Conservation (phyloP, 176 grass and related monocot species). For the Urochloa ruziziensis region DNA sequence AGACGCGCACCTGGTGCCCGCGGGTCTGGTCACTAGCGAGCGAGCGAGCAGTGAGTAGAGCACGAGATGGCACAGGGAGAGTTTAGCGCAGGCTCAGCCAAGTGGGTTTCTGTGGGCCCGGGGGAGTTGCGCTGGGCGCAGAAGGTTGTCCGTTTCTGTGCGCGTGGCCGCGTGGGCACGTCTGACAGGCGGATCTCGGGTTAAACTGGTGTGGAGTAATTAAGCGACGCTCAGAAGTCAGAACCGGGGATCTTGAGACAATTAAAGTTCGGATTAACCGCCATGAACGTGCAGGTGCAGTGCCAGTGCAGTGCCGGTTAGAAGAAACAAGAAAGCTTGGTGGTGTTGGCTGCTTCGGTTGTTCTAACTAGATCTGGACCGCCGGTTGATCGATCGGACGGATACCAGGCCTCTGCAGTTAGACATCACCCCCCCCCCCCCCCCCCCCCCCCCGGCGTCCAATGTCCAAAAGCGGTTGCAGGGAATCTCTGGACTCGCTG, state of each 20-base stretch:
- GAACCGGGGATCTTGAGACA: conserved; percentile 1
- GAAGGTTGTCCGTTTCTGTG: conserved; percentile 49
- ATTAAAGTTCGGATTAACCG: neutral
- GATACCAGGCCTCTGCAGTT: neutral
- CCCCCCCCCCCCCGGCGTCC: too few relatives aligned
- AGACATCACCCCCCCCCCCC: too few relatives aligned
- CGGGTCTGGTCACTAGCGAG: neutral
- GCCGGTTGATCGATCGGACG: neutral
- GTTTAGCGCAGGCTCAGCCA: neutral
- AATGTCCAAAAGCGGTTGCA: neutral
- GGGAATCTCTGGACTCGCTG: neutral
- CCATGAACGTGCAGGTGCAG: neutral
- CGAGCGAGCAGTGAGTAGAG: neutral
- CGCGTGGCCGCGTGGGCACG: neutral
- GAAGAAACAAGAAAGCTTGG: neutral
- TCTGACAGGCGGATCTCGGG: neutral
- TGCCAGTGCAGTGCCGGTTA: too few relatives aligned
- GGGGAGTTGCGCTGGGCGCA: conserved; percentile 9
- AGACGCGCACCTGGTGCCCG: too few relatives aligned
- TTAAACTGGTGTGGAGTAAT: conserved; percentile 19
- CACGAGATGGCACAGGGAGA: neutral
- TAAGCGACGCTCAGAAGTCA: neutral
- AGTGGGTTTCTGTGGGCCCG: conserved; percentile 28
- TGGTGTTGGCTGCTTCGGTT: neutral
- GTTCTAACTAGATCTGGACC: neutral